phyloP scores from a whole-genome alignment of 2,329 filamentous ascomycete species.

The Trichoderma polysporum region DNA sequence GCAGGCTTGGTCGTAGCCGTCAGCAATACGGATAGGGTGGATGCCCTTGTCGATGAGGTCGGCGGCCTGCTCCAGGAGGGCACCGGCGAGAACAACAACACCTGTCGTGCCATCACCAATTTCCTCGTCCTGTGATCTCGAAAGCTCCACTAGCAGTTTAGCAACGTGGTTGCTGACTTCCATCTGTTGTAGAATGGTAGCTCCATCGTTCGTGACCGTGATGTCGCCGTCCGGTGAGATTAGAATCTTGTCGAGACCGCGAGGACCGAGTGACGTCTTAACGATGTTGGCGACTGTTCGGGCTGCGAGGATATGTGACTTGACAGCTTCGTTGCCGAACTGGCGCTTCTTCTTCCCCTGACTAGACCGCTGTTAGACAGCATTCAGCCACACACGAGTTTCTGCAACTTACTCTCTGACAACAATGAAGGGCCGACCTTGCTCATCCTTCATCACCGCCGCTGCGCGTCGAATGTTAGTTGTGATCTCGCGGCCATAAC shows the following conservation, averaged over 20 bases:
- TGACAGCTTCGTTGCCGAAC: slow-evolving; percentile 95
- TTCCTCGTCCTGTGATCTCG: slow-evolving; percentile 97
- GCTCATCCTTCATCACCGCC: slow-evolving; percentile 90
- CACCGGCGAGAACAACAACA: slow-evolving; percentile 92
- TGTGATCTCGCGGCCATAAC: slow-evolving; percentile 17
- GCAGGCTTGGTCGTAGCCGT: slow-evolving; percentile 96
- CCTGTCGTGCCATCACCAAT: slow-evolving; percentile 98
- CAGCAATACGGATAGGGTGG: slow-evolving; percentile 96
- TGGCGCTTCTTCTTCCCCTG: slow-evolving; percentile 98
- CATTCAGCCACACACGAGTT: neutral
- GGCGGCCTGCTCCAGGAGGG: slow-evolving; percentile 91
- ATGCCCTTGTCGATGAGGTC: slow-evolving; percentile 99
- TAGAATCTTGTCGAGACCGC: slow-evolving; percentile 97
- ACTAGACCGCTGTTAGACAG: slow-evolving; percentile 47
- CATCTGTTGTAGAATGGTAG: slow-evolving; percentile 97
- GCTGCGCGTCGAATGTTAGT: slow-evolving; percentile 43
- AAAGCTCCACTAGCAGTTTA: slow-evolving; percentile 93
- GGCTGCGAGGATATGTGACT: slow-evolving; percentile 95
- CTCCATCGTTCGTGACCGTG: slow-evolving; percentile 98
- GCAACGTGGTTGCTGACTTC: slow-evolving; percentile 98
- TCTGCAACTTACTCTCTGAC: slow-evolving; percentile 79
- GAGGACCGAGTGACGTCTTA: slow-evolving; percentile 92
- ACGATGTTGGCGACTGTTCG: slow-evolving; percentile 96
- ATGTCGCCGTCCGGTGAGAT: slow-evolving; percentile 99
- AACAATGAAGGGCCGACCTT: slow-evolving; percentile 95